These are phyloP conservation scores for Knoxia roxburghii DNA, from an alignment of 257 asterid species.

Conservation along the genomic window DNA sequence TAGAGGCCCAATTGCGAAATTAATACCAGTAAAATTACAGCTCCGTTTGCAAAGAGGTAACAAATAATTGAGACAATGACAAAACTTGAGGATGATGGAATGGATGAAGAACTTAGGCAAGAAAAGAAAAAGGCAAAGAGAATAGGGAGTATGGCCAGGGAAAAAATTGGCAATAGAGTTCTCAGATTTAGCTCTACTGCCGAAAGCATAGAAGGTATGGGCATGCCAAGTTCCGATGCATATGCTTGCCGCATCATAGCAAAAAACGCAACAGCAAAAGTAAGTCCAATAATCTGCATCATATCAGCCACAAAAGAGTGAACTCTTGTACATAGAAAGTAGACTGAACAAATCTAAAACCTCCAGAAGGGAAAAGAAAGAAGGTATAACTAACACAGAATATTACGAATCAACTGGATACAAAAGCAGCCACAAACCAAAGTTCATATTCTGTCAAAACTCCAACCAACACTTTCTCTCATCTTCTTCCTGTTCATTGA, in stretches of 20 bases:
- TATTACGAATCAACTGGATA: background rate
- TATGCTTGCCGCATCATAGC: conserved; percentile 92
- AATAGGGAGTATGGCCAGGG: conserved; percentile 52
- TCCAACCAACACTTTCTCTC: background rate
- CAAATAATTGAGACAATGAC: conserved; percentile 54
- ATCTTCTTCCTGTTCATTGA: background rate
- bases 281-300: conserved; percentile 22
- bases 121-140: conserved; percentile 50
- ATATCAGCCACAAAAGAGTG: conserved; percentile 25
- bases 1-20: conserved; percentile 61
- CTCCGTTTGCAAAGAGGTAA: conserved; percentile 78
- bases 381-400: background rate
- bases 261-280: conserved; percentile 65
- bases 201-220: conserved; percentile 75
- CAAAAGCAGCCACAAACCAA: background rate
- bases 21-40: conserved; percentile 49
- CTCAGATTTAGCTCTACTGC: conserved; percentile 81
- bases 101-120: conserved; percentile 46
- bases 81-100: conserved; percentile 62
- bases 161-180: conserved; percentile 56
- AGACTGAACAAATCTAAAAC: background rate
- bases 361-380: background rate
- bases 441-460: background rate
- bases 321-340: conserved; percentile 17
- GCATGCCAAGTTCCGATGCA: conserved; percentile 81